A percentile compares a stretch with the other conserved stretches of the same genome.
phyloP scores from a whole-genome alignment of 2,329 filamentous ascomycete genomes.

The Fusarium transvaalense region DNA sequence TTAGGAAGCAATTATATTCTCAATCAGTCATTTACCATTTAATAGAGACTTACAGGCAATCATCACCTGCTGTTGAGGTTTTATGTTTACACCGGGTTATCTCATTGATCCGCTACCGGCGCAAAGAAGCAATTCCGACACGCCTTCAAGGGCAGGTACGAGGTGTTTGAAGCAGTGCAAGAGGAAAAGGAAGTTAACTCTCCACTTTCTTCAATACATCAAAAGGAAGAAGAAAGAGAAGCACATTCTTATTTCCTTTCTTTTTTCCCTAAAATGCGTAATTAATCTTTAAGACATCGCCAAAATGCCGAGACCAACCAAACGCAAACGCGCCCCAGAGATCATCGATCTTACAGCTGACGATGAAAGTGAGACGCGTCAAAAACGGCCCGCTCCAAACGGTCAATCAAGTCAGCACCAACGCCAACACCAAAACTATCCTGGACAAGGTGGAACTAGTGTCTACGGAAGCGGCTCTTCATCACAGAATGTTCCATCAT shows the following conservation, averaged over 20 bases:
- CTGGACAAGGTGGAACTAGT: slow-evolving; percentile 39
- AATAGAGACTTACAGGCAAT: not conserved
- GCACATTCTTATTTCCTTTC: not conserved
- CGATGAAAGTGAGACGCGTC: slow-evolving; percentile 41
- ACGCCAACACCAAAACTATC: slow-evolving; percentile 17
- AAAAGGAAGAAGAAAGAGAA: not conserved
- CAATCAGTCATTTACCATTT: not conserved
- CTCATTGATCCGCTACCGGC: slow-evolving; percentile 13
- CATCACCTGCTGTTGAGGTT: not conserved
- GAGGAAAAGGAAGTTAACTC: not conserved
- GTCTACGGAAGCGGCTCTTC: slow-evolving; percentile 25
- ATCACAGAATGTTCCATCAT: slow-evolving; percentile 32
- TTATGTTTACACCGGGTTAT: slow-evolving; percentile 12
- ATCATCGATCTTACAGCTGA: slow-evolving; percentile 60
- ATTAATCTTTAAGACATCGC: too few species aligned
- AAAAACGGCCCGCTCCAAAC: slow-evolving; percentile 47
- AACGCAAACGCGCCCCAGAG: slow-evolving; percentile 59
- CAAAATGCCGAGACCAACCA: slow-evolving; percentile 46
- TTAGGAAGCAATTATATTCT: not conserved
- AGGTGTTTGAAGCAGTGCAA: slow-evolving; percentile 2
- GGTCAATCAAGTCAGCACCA: slow-evolving; percentile 8
- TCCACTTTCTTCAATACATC: not conserved
- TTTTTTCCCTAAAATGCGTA: too few species aligned
- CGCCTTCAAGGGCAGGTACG: slow-evolving; percentile 4
- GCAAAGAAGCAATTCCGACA: slow-evolving; percentile 36